Conservation (phyloP, 2,329 filamentous ascomycete genomes). For the Claviceps pazoutovae region DNA sequence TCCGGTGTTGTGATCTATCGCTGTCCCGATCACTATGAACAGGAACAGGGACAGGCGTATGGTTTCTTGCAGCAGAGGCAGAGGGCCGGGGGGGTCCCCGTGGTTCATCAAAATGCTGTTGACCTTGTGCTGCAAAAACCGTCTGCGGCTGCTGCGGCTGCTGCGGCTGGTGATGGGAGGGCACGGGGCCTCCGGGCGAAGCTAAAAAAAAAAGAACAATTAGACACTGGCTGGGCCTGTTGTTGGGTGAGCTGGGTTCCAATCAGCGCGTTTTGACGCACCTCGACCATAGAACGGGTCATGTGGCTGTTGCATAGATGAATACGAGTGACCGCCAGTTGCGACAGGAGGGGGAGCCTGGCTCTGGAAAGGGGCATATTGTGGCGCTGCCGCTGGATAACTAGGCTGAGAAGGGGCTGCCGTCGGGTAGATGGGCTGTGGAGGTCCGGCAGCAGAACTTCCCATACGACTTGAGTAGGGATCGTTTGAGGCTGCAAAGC, state of each 20-base stretch:
- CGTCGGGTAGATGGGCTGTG: conserved; percentile 20
- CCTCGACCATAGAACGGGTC: conserved; percentile 46
- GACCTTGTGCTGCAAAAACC: conserved; percentile 30
- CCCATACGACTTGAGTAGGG: conserved; percentile 19
- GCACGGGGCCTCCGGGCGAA: conserved; percentile 33
- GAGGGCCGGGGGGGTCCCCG: conserved; percentile 23
- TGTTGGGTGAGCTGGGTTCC: conserved; percentile 6
- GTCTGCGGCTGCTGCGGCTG: conserved; percentile 14
- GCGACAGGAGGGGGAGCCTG: conserved; percentile 20
- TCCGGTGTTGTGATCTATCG: conserved; percentile 28
- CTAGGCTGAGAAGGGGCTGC: conserved; percentile 16
- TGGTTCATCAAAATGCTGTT: conserved; percentile 38
- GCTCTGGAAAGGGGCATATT: conserved; percentile 19
- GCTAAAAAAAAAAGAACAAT: conserved; percentile 36
- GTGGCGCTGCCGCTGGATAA: conserved; percentile 18
- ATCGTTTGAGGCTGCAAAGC: conserved; percentile 13
- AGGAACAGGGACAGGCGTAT: conserved; percentile 14
- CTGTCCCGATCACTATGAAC: conserved; percentile 27
- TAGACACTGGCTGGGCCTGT: conserved; percentile 19
- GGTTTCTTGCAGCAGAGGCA: conserved; percentile 24
- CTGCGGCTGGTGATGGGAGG: conserved; percentile 15
- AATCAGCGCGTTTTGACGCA: conserved; percentile 29
- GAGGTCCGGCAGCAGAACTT: conserved; percentile 16
- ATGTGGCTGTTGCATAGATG: conserved; percentile 23
- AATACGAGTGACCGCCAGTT: conserved; percentile 17